Percentiles rank a stretch among this genome's conserved stretches.
These are phyloP conservation scores for Soucietia sequanensis DNA, from an alignment of 805 yeast species.

Conservation along the genomic window DNA sequence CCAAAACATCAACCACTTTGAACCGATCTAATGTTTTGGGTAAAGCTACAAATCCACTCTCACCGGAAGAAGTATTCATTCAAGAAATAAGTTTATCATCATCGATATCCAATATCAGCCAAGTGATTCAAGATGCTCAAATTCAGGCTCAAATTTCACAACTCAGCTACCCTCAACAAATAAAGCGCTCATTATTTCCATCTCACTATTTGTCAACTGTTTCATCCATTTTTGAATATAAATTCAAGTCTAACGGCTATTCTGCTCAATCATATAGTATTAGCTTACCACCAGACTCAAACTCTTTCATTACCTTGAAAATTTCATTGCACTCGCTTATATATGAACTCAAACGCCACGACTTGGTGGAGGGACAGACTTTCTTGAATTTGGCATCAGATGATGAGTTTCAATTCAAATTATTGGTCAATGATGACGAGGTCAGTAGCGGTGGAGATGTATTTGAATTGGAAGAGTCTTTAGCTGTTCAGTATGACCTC, in stretches of 20 bases:
- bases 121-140: conserved; percentile 12
- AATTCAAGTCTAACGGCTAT: conserved; percentile 38
- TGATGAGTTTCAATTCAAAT: conserved; percentile 42
- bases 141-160: background rate
- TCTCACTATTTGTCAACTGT: conserved; percentile 22
- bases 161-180: conserved; percentile 17
- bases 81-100: conserved; percentile 38
- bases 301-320: conserved; percentile 33
- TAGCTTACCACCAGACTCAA: conserved; percentile 35
- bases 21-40: conserved; percentile 21
- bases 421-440: conserved; percentile 39
- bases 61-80: conserved; percentile 33
- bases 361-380: conserved; percentile 32
- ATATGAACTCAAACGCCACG: conserved; percentile 28
- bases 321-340: conserved; percentile 34
- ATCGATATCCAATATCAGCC: conserved; percentile 12
- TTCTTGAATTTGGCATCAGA: conserved; percentile 30
- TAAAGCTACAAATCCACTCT: conserved; percentile 23
- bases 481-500: conserved; percentile 34
- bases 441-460: conserved; percentile 31
- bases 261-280: conserved; percentile 38
- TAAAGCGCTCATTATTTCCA: conserved; percentile 34
- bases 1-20: conserved; percentile 2
- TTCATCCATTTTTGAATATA: conserved; percentile 36
- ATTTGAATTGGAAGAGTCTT: conserved; percentile 22